These are phyloP conservation scores for Nicotiana undulata DNA, from an alignment of 257 asterid species.

Conservation along the genomic window DNA sequence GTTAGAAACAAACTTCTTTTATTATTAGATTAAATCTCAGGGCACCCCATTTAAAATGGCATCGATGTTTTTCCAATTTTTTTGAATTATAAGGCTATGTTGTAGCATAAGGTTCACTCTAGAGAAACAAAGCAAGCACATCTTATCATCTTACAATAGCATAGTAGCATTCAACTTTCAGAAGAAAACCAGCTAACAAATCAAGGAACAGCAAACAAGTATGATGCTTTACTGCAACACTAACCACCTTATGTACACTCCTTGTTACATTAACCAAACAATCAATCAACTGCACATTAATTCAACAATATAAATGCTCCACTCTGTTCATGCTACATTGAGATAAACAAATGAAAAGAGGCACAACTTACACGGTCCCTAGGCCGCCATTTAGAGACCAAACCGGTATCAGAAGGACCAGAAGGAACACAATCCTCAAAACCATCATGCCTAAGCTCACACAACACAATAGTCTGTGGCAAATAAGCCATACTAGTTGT, in stretches of 20 bases:
- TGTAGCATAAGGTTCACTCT: not conserved
- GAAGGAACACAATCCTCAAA: conserved; percentile 74
- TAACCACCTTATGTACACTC: not conserved
- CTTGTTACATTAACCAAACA: not conserved
- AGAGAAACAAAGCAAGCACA: not conserved
- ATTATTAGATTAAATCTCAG: not conserved
- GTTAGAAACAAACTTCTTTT: not conserved
- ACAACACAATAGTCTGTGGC: conserved; percentile 80
- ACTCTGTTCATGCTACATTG: not conserved
- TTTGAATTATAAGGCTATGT: not conserved
- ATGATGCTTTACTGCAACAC: not conserved
- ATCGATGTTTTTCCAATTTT: not conserved
- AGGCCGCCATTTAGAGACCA: conserved; percentile 95
- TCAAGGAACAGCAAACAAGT: not conserved
- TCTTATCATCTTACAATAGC: not conserved
- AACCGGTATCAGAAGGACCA: conserved; percentile 84
- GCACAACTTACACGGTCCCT: conserved; percentile 63
- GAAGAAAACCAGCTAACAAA: not conserved
- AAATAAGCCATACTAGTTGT: conserved; percentile 81
- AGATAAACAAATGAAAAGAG: not conserved
- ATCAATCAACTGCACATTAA: not conserved
- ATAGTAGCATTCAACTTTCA: not conserved
- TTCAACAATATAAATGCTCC: not conserved
- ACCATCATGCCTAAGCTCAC: conserved; percentile 90
- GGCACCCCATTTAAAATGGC: not conserved